phyloP scores from a whole-genome alignment of 2,329 filamentous ascomycete species.

The Cercospora sojina region DNA sequence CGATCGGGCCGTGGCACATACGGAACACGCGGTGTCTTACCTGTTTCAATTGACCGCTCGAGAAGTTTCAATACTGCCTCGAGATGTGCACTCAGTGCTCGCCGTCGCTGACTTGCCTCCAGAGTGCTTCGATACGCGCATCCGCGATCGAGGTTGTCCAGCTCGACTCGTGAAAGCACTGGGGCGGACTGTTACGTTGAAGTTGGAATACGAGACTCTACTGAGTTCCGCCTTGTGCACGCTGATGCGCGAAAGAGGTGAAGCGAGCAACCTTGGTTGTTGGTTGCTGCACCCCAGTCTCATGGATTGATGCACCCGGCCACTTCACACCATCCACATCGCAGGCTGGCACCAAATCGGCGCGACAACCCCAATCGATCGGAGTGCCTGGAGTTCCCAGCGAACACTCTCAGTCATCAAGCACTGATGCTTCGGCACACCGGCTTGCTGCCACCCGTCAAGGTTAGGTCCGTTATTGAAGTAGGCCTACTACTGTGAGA shows the following conservation, averaged over 20 bases:
- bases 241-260: neutral
- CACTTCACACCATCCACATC: neutral
- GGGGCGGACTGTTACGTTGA: neutral
- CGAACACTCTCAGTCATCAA: neutral
- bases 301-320: neutral
- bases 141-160: neutral
- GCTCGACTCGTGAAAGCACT: neutral
- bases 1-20: neutral
- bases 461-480: constrained; percentile 13
- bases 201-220: neutral
- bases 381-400: neutral
- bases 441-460: constrained; percentile 14
- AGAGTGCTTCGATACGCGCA: neutral
- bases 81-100: neutral
- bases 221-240: neutral
- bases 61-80: neutral
- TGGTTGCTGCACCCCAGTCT: neutral
- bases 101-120: neutral
- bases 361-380: neutral
- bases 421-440: constrained; percentile 13
- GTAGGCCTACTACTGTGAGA: neutral
- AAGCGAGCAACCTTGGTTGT: constrained; percentile 2
- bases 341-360: constrained; percentile 4
- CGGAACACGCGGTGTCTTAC: neutral
- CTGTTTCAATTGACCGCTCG: neutral